These are phyloP conservation scores for Zizania palustris DNA, from an alignment of 202 grass and related monocot genomes.

Conservation along the genomic window DNA sequence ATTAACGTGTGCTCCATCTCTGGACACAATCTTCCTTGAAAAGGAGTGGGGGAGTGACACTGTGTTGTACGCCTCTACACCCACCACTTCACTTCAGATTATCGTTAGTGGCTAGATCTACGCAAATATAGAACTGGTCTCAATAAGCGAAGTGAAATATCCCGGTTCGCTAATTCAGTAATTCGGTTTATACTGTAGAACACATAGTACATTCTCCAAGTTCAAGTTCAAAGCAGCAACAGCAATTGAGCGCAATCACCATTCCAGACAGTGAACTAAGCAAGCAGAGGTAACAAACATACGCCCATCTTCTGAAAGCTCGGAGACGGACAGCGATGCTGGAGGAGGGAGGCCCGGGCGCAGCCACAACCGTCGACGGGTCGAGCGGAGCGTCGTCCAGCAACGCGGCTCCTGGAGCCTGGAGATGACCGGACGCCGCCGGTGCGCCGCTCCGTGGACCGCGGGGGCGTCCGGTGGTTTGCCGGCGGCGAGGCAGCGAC, in stretches of 20 bases:
- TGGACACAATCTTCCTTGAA: neutral
- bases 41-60: neutral
- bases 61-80: neutral
- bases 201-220: neutral
- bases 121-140: neutral
- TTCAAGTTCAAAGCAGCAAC: neutral
- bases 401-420: too few relatives aligned
- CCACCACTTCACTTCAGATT: neutral
- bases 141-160: neutral
- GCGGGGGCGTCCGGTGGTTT: too few relatives aligned
- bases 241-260: neutral
- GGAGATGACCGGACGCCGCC: too few relatives aligned
- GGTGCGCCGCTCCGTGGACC: too few relatives aligned
- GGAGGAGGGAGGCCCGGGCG: too few relatives aligned
- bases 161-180: neutral
- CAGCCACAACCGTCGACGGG: neutral
- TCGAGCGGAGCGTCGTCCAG: neutral
- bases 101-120: neutral
- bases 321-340: neutral
- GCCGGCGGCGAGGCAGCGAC: neutral
- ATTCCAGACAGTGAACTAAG: neutral
- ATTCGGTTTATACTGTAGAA: neutral
- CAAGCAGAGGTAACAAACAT: neutral
- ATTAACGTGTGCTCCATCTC: slow-evolving; percentile 42
- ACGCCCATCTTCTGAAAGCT: neutral